A percentile compares a stretch with the other conserved stretches of the same genome.
These are phyloP conservation scores for Circinella umbellata DNA, from an alignment of 371 early-diverging fungal genomes.

Conservation along the genomic window DNA sequence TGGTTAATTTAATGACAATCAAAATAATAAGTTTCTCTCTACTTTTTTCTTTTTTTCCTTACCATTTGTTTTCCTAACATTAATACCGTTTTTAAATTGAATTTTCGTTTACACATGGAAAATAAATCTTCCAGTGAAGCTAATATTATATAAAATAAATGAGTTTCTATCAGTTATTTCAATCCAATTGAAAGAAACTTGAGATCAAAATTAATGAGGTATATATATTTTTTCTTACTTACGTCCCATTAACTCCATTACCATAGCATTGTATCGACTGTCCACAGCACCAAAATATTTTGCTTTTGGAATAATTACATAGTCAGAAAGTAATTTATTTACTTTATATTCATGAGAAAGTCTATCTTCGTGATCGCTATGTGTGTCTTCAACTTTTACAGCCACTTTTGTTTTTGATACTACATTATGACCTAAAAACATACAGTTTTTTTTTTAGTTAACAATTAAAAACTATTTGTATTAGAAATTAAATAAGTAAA, in stretches of 20 bases:
- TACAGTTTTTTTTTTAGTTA: no score
- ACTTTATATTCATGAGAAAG: not conserved
- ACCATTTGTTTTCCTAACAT: not conserved
- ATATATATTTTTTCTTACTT: not conserved
- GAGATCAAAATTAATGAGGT: no score
- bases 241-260: not conserved
- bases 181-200: not conserved
- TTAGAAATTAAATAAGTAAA: no score
- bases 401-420: not conserved
- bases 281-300: not conserved
- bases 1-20: no score
- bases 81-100: not conserved
- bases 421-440: not conserved
- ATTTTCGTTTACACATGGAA: not conserved
- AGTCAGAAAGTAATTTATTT: not conserved
- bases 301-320: not conserved
- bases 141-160: not conserved
- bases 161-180: no score
- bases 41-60: not conserved
- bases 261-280: not conserved
- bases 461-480: no score
- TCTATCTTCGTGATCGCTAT: not conserved
- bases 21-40: no score
- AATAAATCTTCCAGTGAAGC: not conserved
- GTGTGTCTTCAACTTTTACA: not conserved